Evolutionary conservation across 176 grass and related monocot species (phyloP).

Genomic region (Thalia dealbata): DNA sequence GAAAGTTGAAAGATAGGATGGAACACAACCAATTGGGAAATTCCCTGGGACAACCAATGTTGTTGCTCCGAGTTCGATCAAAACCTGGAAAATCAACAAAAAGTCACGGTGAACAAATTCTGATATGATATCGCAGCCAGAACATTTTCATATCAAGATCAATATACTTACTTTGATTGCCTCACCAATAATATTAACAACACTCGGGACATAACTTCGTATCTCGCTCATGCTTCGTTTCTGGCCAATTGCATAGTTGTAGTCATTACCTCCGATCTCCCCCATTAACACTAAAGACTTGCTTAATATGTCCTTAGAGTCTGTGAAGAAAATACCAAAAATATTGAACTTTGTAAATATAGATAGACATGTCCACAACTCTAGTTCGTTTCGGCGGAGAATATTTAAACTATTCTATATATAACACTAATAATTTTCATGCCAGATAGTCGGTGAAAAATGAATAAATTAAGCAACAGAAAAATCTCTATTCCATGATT

Average conservation of each 20-base stretch:
- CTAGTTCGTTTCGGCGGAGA: neutral
- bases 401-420: neutral
- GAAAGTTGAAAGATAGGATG: neutral
- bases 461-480: too few species aligned
- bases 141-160: neutral
- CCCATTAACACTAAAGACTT: slow-evolving; percentile 4
- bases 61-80: neutral
- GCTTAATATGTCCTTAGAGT: neutral
- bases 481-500: neutral
- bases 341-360: neutral
- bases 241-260: neutral
- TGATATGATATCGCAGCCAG: neutral
- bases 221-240: neutral
- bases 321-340: neutral
- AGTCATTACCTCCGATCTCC: slow-evolving; percentile 12
- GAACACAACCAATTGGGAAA: neutral
- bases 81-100: neutral
- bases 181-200: neutral
- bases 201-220: neutral
- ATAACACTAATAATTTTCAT: too few species aligned
- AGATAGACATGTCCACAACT: too few species aligned
- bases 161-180: neutral
- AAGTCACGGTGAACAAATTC: neutral
- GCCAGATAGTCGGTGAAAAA: too few species aligned
- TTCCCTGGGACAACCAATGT: slow-evolving; percentile 1